A percentile compares a stretch with the other conserved stretches of the same genome.
Conservation (phyloP, 768 basidiomycete genomes). For the Fomitopsis pulvina region DNA sequence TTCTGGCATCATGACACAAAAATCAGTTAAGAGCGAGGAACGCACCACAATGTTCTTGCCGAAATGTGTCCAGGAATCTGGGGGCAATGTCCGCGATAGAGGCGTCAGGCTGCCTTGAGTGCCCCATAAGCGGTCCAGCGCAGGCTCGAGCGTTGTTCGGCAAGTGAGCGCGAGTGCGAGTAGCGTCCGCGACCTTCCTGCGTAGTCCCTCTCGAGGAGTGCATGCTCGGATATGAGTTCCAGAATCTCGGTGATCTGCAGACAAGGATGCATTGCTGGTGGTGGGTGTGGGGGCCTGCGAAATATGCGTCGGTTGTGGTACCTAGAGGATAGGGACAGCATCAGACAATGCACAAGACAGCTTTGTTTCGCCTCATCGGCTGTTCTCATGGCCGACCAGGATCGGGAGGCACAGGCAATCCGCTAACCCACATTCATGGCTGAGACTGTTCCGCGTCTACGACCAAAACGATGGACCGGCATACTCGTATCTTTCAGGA, state of each 20-base stretch:
- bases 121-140: conserved; percentile 7
- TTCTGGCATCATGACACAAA: background rate
- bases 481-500: too few species aligned
- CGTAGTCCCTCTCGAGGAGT: conserved; percentile 2
- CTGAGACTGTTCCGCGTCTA: too few species aligned
- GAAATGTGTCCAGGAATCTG: background rate
- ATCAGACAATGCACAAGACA: background rate
- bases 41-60: background rate
- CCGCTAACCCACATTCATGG: too few species aligned
- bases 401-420: too few species aligned
- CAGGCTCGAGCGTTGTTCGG: conserved; percentile 2
- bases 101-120: conserved; percentile 5
- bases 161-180: conserved; percentile 5
- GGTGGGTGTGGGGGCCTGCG: too few species aligned
- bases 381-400: too few species aligned
- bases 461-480: too few species aligned
- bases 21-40: background rate
- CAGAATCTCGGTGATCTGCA: conserved; percentile 1
- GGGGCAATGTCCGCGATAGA: conserved; percentile 5
- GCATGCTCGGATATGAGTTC: conserved; percentile 3
- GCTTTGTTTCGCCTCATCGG: too few species aligned
- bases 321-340: background rate
- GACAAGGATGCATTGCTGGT: background rate
- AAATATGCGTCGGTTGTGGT: too few species aligned
- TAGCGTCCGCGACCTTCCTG: background rate